These are phyloP conservation scores for Isoetes engelmannii DNA, from an alignment of 83 land plant species.

Conservation along the genomic window DNA sequence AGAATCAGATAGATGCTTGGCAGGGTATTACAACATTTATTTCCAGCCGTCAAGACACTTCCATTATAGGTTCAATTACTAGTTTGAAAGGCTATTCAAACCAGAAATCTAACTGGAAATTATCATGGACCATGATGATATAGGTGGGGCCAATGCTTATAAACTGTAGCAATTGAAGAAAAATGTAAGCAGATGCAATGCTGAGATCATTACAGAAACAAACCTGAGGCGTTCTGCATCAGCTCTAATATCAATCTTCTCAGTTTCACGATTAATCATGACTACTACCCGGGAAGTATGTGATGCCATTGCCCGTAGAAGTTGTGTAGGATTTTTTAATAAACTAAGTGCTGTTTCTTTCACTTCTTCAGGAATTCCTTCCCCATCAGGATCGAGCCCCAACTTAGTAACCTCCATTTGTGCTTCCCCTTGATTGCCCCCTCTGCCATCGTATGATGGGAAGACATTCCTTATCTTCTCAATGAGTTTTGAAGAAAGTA, in stretches of 20 bases:
- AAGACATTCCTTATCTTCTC: conserved; percentile 56
- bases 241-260: conserved; percentile 90
- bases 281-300: conserved; percentile 60
- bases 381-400: conserved; percentile 64
- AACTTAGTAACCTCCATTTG: conserved; percentile 55
- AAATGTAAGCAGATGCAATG: neutral
- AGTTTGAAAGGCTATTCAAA: too few relatives aligned
- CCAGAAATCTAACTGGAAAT: too few relatives aligned
- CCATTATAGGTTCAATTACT: too few relatives aligned
- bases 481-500: conserved; percentile 53
- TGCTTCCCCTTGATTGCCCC: conserved; percentile 44
- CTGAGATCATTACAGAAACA: neutral
- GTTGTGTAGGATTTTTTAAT: conserved; percentile 62
- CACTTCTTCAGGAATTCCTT: conserved; percentile 62
- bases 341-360: conserved; percentile 48
- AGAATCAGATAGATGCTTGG: too few relatives aligned
- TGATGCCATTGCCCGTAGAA: conserved; percentile 67
- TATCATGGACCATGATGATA: too few relatives aligned
- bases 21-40: too few relatives aligned
- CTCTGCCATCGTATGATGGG: conserved; percentile 76
- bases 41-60: too few relatives aligned
- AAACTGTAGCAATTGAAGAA: neutral
- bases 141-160: neutral
- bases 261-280: conserved; percentile 60
- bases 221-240: conserved; percentile 95